These are phyloP conservation scores for Grosmannia clavigera DNA, from an alignment of 2,329 filamentous ascomycete species.

Conservation along the genomic window DNA sequence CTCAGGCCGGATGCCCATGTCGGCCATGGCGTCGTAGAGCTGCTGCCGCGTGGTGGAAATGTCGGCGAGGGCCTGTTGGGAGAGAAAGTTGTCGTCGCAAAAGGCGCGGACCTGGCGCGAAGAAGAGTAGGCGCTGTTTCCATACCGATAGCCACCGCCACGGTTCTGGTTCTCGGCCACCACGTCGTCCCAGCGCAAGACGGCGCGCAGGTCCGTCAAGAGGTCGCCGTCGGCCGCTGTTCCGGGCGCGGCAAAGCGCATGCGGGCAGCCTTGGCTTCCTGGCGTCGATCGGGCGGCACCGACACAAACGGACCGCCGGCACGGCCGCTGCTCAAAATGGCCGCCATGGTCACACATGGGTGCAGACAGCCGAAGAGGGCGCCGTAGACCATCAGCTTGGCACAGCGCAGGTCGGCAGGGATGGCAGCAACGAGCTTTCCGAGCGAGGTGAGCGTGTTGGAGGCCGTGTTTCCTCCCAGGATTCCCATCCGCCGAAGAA, in stretches of 20 bases:
- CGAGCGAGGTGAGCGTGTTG: slow-evolving; percentile 62
- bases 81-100: slow-evolving; percentile 79
- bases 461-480: slow-evolving; percentile 46
- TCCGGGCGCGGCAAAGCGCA: slow-evolving; percentile 62
- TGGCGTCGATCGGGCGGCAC: slow-evolving; percentile 73
- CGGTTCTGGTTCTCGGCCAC: background rate
- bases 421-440: slow-evolving; percentile 87
- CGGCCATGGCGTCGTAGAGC: slow-evolving; percentile 73
- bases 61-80: slow-evolving; percentile 70
- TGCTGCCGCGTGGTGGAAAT: slow-evolving; percentile 79
- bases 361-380: slow-evolving; percentile 85
- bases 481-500: slow-evolving; percentile 77
- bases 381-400: slow-evolving; percentile 91
- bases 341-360: slow-evolving; percentile 80
- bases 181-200: slow-evolving; percentile 60
- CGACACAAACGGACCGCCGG: slow-evolving; percentile 64
- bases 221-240: slow-evolving; percentile 66
- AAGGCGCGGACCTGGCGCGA: slow-evolving; percentile 57
- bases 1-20: slow-evolving; percentile 62
- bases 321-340: slow-evolving; percentile 60
- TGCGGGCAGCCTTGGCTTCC: slow-evolving; percentile 63
- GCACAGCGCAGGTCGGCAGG: slow-evolving; percentile 85
- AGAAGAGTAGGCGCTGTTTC: slow-evolving; percentile 21
- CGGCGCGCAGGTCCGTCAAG: slow-evolving; percentile 74
- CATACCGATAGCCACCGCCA: background rate